Conservation (phyloP, 139 green algal genomes). For the Dunaliella sp. region DNA sequence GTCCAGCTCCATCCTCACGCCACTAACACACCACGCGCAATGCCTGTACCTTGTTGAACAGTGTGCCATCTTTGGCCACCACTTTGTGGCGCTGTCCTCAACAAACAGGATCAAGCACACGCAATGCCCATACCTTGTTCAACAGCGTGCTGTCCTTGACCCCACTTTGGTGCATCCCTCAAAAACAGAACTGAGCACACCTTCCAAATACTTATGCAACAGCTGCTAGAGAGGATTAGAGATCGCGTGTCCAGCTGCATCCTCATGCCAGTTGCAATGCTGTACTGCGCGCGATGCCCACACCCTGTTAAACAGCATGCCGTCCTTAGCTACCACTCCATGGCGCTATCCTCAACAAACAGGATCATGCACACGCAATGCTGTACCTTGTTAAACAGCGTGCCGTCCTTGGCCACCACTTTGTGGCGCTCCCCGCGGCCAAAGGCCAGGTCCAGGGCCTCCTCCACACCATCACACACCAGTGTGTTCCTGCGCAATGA, state of each 20-base stretch:
- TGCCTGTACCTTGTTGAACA: background rate
- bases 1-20: no score
- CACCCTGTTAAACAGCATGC: slow-evolving; percentile 82
- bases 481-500: slow-evolving; percentile 88
- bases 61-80: background rate
- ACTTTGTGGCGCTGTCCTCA: background rate
- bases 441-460: slow-evolving; percentile 77
- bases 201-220: no score
- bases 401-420: slow-evolving; percentile 82
- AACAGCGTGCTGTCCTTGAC: slow-evolving; percentile 86
- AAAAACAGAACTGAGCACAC: background rate
- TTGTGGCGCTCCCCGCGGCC: slow-evolving; percentile 55
- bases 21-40: no score
- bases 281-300: no score
- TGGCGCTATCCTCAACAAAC: slow-evolving; percentile 20
- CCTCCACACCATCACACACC: slow-evolving; percentile 82
- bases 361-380: background rate
- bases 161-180: slow-evolving; percentile 65
- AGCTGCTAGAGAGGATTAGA: no score
- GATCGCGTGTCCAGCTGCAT: no score
- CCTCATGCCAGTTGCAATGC: no score
- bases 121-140: slow-evolving; percentile 48
- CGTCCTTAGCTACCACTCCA: slow-evolving; percentile 80
- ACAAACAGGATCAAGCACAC: background rate
- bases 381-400: slow-evolving; percentile 75